phyloP scores from a whole-genome alignment of 495 filamentous ascomycete genomes.

The Hypomontagnella submonticulosa region DNA sequence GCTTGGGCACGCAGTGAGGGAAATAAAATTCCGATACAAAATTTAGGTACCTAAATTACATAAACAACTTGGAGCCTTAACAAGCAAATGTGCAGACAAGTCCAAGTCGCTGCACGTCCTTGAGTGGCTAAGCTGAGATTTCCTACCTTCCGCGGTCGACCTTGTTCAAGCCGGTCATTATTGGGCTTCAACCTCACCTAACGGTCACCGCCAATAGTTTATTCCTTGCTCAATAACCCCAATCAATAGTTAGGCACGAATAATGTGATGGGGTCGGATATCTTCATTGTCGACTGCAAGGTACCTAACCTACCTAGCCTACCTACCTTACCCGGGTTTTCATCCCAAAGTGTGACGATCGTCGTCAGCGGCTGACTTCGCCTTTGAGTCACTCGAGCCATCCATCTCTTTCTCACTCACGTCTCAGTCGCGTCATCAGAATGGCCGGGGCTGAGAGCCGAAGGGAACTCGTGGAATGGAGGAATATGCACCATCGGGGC shows the following conservation, averaged over 20 bases:
- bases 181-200: slow-evolving; percentile 19
- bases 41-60: background rate
- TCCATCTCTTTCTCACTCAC: background rate
- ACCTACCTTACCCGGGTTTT: slow-evolving; percentile 24
- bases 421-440: slow-evolving; percentile 9
- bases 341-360: slow-evolving; percentile 13
- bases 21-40: too few relatives aligned
- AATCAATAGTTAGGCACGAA: slow-evolving; percentile 15
- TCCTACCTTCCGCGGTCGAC: slow-evolving; percentile 1
- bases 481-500: slow-evolving; percentile 38
- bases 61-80: background rate
- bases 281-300: slow-evolving; percentile 9
- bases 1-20: slow-evolving; percentile 2
- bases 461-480: slow-evolving; percentile 38
- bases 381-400: background rate
- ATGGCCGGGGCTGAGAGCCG: slow-evolving; percentile 29
- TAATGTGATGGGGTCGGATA: slow-evolving; percentile 23
- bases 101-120: background rate
- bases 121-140: slow-evolving; percentile 34
- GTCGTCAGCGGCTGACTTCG: slow-evolving; percentile 1
- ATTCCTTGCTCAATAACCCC: background rate
- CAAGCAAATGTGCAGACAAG: too few relatives aligned
- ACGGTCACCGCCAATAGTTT: slow-evolving; percentile 3
- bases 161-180: background rate
- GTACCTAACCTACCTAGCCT: slow-evolving; percentile 6